Base-by-base conservation (phyloP, 2,329 filamentous ascomycete genomes). In the Colletotrichum abscissum region DNA sequence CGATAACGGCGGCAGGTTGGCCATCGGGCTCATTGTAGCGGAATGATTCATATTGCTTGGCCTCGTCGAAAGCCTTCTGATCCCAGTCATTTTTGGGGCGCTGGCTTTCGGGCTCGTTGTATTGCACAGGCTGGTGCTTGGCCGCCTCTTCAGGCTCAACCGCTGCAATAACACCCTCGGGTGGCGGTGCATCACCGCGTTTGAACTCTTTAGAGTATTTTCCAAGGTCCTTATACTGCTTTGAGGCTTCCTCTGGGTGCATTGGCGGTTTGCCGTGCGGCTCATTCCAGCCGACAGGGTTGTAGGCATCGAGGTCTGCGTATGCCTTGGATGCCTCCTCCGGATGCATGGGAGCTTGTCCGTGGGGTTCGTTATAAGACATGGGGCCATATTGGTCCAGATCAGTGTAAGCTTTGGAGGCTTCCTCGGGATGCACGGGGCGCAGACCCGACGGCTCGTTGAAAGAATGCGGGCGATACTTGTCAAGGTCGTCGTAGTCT, bases 1-100 rank as follows among this genome's bases (percentile, higher is more conserved):
- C 84, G 49, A 67, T 75, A 67, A 80, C 75, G 28, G 77, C 73
- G 38, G 76, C 59, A 7, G 78, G 75, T 56, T 79, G 77, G 63
- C 78, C 79, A 52, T 82, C 80, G 5, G 81, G 79, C 65, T 84
- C 82, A 38, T 83, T 81, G 54, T 82, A 78, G 54, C 75, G 78
- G 66, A 84, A 82, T 3, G 81, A 73, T 42, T 80, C 78, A 62
- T 87, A 87, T 28, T 79, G 79, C 42, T 82, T 78, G 49, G 87
- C 79, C 62, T 87, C 86, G 14, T 72, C 69, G 14, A 72, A 84
- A 26, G 78, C 75, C 16, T 76, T 62, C 16, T 84, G 77, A 57
- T 85, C 82, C 52, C 78, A 74, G 63, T 83, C 83, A 42, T 79
- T 70, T 69, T 81, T 83, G 33, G 81, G 82, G 7, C 76, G 77